Base-by-base conservation (phyloP, 2,329 filamentous ascomycete genomes). In the Ambrosiella cleistominuta region DNA sequence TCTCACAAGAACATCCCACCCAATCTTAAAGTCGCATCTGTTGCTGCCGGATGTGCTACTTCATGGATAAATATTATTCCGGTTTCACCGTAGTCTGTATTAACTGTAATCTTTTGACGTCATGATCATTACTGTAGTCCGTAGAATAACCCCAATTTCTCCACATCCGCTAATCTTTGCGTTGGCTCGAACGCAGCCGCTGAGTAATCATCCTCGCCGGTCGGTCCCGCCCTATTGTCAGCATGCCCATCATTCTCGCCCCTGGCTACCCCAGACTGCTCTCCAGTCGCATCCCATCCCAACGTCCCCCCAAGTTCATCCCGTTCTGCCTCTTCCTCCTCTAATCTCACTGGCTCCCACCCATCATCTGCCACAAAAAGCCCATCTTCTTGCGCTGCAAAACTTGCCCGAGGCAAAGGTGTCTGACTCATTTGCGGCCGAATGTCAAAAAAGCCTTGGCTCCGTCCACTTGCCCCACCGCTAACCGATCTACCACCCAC, bases 21-120 rank as follows among this genome's bases (percentile, higher is more conserved):
- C 3, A 72, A 69, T 8, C 74, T 71, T 58, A 70, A 71, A 17
- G 79, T 88, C 58, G 70, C 75, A 62, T 72, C 71, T 54, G 75
- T 95, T 54, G 87, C 84, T 27, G 88, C 87, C n/a, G 90, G 90
- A 1, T 95, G 88, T 70, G 90, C 90, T 50, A 95, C 90, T 15
- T 94, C 83, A 67, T 95, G 88, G 83, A 74, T 94, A 57, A 77
- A 74, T 62, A 72, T 80, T 55, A 65, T 64, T 56, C 49, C 58
- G 37, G 35, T 60, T 60, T 40, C 47, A 8, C 15, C 36, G 49
- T 60, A 56, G 49, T 19, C 19, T 49, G 13, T 42, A 40, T 54
- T 9, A 17, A 35, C 17, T 36, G 36, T 54, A 4, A 54, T 39
- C 51, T 27, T n/a, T 39, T 3, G 19, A 39, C 5, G 11, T 39